Percentiles rank a stretch among this genome's conserved stretches.
phyloP scores from a whole-genome alignment of 2,329 filamentous ascomycete species.

The Rhynchosporium agropyri region DNA sequence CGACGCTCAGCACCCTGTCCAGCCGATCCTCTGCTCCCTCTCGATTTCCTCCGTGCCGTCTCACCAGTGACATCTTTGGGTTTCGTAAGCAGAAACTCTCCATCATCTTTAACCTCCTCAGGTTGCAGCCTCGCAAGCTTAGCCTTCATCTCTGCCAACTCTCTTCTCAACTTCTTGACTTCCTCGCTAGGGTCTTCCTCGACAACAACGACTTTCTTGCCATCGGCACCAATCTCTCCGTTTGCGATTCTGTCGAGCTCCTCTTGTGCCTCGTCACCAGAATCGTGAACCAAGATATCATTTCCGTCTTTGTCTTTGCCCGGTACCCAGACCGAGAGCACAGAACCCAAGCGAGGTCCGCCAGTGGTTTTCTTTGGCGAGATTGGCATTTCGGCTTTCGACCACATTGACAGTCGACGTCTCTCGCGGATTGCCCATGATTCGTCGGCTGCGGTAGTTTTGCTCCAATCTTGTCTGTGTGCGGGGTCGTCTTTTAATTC shows the following conservation, averaged over 20 bases:
- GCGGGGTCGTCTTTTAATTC: conserved; percentile 18
- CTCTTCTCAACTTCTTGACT: conserved; percentile 6
- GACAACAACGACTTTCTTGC: conserved; percentile 3
- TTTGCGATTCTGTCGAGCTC: not conserved
- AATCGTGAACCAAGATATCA: conserved; percentile 27
- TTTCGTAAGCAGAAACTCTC: conserved; percentile 1
- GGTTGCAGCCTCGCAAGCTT: conserved; percentile 16
- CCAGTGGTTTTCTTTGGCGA: not conserved
- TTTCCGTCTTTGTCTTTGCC: conserved; percentile 30
- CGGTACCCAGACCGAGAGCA: conserved; percentile 24
- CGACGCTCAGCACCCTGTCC: conserved; percentile 15
- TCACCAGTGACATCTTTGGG: conserved; percentile 3
- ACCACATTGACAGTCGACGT: conserved; percentile 28
- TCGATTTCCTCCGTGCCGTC: conserved; percentile 4
- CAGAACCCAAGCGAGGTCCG: conserved; percentile 20
- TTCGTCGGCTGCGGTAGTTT: conserved; percentile 28
- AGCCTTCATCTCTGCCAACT: conserved; percentile 3
- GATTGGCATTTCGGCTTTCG: conserved; percentile 23
- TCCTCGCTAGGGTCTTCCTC: conserved; percentile 11
- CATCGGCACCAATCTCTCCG: not conserved
- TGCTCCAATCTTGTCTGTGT: conserved; percentile 31
- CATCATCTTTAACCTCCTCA: conserved; percentile 15
- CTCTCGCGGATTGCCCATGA: conserved; percentile 32
- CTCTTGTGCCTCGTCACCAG: conserved; percentile 14
- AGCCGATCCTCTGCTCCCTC: conserved; percentile 4